These are phyloP conservation scores for Yamadazyma oceani DNA, from an alignment of 1,139 yeast genomes.

Conservation along the genomic window DNA sequence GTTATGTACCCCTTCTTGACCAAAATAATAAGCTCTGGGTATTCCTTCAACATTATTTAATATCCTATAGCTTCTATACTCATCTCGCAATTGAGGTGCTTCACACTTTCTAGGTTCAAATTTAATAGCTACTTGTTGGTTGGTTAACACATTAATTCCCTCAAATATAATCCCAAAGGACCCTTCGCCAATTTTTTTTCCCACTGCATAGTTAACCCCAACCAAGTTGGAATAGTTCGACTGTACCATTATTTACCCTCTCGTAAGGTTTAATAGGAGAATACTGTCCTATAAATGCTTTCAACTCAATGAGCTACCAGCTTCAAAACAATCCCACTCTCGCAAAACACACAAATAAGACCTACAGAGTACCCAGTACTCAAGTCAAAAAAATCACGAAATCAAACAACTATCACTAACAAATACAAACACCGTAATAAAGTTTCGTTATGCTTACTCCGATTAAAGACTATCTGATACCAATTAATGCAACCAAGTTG, in stretches of 20 bases:
- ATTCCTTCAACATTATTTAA: constrained; percentile 61
- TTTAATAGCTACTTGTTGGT: constrained; percentile 76
- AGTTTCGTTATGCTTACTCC: no score
- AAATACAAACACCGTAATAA: no score
- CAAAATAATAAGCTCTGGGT: constrained; percentile 76
- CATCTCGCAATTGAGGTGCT: constrained; percentile 79
- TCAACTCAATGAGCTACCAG: no score
- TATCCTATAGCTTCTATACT: constrained; percentile 70
- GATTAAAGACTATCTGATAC: no score
- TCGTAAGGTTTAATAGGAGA: neutral
- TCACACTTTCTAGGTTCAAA: constrained; percentile 79
- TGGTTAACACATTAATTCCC: constrained; percentile 81
- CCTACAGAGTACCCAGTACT: no score
- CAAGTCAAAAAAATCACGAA: no score
- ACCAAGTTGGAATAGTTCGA: constrained; percentile 36
- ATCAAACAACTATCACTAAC: no score
- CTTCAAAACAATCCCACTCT: no score
- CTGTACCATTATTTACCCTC: constrained; percentile 9
- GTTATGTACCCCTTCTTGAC: constrained; percentile 79
- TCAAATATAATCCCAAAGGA: constrained; percentile 97
- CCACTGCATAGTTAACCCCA: constrained; percentile 85
- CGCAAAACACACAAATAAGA: no score
- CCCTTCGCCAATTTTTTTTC: constrained; percentile 97
- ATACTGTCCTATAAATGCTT: no score
- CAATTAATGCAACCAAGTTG: no score